These are phyloP conservation scores for Phoma herbarum DNA, from an alignment of 2,329 filamentous ascomycete species.

Conservation along the genomic window DNA sequence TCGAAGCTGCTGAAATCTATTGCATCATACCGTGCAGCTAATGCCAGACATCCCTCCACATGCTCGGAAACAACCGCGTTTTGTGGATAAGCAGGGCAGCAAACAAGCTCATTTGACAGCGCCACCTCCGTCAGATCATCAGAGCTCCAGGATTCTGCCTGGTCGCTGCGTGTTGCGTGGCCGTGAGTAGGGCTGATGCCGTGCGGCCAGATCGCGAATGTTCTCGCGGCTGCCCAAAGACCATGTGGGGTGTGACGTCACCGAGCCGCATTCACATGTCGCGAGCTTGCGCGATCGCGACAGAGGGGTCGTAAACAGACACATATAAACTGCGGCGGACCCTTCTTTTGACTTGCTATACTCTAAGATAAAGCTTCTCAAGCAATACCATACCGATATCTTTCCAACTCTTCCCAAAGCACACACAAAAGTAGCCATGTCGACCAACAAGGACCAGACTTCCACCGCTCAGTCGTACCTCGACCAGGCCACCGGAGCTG, in stretches of 20 bases:
- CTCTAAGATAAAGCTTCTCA: neutral
- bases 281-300: slow-evolving; percentile 8
- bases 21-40: slow-evolving; percentile 12
- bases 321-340: slow-evolving; percentile 12
- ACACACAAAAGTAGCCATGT: slow-evolving; percentile 53
- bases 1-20: neutral
- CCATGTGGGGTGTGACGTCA: slow-evolving; percentile 20
- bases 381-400: neutral
- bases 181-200: slow-evolving; percentile 5
- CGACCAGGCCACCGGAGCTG: slow-evolving; percentile 73
- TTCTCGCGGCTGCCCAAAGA: slow-evolving; percentile 4
- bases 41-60: neutral
- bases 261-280: slow-evolving; percentile 4
- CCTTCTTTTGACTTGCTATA: neutral
- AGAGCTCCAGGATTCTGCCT: slow-evolving; percentile 2
- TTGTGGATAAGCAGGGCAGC: neutral
- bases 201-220: slow-evolving; percentile 5
- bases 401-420: neutral
- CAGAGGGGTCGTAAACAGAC: neutral
- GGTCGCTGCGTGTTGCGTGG: slow-evolving; percentile 6
- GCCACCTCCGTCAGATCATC: slow-evolving; percentile 19
- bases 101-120: slow-evolving; percentile 17
- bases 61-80: slow-evolving; percentile 3
- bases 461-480: slow-evolving; percentile 77
- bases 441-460: slow-evolving; percentile 63